A percentile compares a stretch with the other conserved stretches of the same genome.
Evolutionary conservation across 78 protist species (phyloP).

Genomic region (Dictyostelium citrinum): DNA sequence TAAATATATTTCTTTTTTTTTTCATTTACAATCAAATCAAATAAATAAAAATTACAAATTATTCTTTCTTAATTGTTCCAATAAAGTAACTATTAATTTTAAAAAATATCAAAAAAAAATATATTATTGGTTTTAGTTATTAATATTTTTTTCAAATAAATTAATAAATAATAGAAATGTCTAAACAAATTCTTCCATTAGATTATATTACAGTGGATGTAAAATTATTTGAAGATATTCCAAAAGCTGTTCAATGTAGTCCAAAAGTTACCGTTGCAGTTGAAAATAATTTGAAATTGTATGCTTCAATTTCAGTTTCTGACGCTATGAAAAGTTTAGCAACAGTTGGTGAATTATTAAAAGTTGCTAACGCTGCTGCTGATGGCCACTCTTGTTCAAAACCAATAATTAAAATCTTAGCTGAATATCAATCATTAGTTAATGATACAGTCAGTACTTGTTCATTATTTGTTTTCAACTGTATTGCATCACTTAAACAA

Average conservation of each 20-base stretch:
- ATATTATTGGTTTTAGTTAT: too few species aligned
- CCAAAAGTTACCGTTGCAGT: not conserved
- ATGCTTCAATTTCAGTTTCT: not conserved
- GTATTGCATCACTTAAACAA: not conserved
- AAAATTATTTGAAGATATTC: conserved; percentile 1
- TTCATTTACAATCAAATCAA: too few species aligned
- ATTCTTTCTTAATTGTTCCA: too few species aligned
- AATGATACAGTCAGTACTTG: not conserved
- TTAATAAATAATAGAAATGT: not conserved
- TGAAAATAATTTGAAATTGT: not conserved
- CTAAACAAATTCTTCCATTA: not conserved
- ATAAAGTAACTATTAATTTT: too few species aligned
- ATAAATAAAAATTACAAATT: too few species aligned
- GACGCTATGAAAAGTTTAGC: not conserved
- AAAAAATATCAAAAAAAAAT: too few species aligned
- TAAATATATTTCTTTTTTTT: too few species aligned
- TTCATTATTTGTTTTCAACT: not conserved
- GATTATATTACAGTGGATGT: not conserved
- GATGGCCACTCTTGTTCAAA: not conserved
- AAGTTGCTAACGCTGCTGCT: conserved; percentile 5
- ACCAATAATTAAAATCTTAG: not conserved
- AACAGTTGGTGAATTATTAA: not conserved
- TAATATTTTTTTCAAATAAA: too few species aligned
- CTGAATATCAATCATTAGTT: not conserved
- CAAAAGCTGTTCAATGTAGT: not conserved